Conservation (phyloP, 2,329 filamentous ascomycete genomes). For the Harringtonia aguacate region DNA sequence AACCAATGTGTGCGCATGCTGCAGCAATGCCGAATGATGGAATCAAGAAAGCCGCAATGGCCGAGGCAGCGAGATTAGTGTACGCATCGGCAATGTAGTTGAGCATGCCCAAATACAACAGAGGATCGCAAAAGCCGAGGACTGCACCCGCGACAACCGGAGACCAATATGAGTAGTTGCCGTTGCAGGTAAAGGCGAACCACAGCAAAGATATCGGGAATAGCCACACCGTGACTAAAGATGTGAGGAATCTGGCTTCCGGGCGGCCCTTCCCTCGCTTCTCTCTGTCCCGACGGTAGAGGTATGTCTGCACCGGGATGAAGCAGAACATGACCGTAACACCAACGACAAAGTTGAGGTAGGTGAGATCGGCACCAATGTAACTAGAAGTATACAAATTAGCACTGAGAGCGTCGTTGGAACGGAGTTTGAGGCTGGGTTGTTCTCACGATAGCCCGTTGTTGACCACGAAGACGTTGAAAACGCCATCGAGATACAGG, state of each 20-base stretch:
- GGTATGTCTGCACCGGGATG: constrained; percentile 6
- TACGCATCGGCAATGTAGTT: constrained; percentile 6
- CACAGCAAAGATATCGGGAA: constrained; percentile 7
- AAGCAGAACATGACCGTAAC: constrained; percentile 7
- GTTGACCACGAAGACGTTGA: constrained; percentile 7
- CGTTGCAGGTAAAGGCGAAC: constrained; percentile 7
- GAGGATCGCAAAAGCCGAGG: constrained; percentile 6
- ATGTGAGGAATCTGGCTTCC: constrained; percentile 7
- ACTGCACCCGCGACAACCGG: constrained; percentile 6
- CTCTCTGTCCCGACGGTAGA: constrained; percentile 3
- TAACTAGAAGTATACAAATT: no score
- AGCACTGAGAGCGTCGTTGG: no score
- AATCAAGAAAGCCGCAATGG: constrained; percentile 6
- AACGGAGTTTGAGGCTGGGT: no score
- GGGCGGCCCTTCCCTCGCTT: constrained; percentile 1
- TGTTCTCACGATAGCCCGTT: constrained; percentile 7
- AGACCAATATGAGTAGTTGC: constrained; percentile 5
- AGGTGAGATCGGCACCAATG: constrained; percentile 8
- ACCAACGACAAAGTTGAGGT: constrained; percentile 8
- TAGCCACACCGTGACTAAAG: constrained; percentile 5
- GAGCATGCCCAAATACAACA: constrained; percentile 6
- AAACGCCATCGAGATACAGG: constrained; percentile 7
- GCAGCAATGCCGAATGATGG: constrained; percentile 5
- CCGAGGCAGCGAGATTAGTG: constrained; percentile 4
- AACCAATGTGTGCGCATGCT: constrained; percentile 3